These are phyloP conservation scores for Mycogone perniciosa DNA, from an alignment of 2,329 filamentous ascomycete species.

Conservation along the genomic window DNA sequence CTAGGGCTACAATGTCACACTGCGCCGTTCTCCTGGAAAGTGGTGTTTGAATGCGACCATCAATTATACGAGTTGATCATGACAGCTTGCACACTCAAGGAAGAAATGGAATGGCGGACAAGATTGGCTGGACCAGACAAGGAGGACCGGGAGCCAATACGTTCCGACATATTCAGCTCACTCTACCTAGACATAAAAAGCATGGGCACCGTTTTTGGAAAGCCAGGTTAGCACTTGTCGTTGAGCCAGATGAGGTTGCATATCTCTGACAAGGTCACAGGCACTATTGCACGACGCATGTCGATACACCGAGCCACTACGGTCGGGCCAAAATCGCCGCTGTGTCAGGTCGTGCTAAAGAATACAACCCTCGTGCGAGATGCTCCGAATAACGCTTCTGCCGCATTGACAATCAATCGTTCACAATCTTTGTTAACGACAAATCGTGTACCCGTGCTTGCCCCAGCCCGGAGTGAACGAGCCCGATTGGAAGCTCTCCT, in stretches of 20 bases:
- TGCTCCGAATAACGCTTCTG: conserved; percentile 33
- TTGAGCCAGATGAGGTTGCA: not conserved
- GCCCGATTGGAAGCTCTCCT: conserved; percentile 69
- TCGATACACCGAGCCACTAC: conserved; percentile 77
- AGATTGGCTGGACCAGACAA: conserved; percentile 51
- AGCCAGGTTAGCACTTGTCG: conserved; percentile 46
- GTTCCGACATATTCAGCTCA: conserved; percentile 52
- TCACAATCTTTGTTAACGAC: conserved; percentile 75
- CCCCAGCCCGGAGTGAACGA: conserved; percentile 68
- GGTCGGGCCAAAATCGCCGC: conserved; percentile 58
- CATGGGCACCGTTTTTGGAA: conserved; percentile 68
- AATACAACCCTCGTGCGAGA: conserved; percentile 70
- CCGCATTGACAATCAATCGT: conserved; percentile 56
- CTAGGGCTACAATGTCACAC: conserved; percentile 81
- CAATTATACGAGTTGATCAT: conserved; percentile 79
- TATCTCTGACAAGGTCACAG: conserved; percentile 27
- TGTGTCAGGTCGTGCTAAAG: conserved; percentile 76
- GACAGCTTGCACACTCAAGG: conserved; percentile 74
- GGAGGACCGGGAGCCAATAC: conserved; percentile 40
- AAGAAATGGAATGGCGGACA: conserved; percentile 74
- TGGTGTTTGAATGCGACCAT: conserved; percentile 72
- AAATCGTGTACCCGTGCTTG: conserved; percentile 61
- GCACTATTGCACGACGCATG: conserved; percentile 58
- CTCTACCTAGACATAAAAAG: conserved; percentile 65
- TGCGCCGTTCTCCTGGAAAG: conserved; percentile 84